These are phyloP conservation scores for Beauveria bassiana DNA, from an alignment of 2,329 filamentous ascomycete species.

Conservation along the genomic window DNA sequence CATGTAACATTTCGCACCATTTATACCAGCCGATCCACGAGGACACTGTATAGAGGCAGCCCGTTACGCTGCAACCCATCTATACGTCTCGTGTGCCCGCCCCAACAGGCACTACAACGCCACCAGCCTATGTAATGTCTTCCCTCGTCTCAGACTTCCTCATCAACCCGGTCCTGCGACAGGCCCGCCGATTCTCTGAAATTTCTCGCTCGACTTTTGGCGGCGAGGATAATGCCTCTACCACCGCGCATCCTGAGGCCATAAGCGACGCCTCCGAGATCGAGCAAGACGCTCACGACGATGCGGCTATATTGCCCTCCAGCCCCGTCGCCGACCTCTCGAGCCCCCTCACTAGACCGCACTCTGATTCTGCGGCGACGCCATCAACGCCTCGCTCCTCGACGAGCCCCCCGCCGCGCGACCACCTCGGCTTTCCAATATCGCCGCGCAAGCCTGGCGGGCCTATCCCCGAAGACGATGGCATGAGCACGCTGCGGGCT, in stretches of 20 bases:
- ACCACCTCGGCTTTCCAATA: slow-evolving; percentile 27
- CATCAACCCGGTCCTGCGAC: slow-evolving; percentile 58
- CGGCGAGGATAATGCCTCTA: slow-evolving; percentile 25
- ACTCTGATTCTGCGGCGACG: background rate
- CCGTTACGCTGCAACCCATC: background rate
- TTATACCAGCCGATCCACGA: background rate
- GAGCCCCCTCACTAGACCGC: background rate
- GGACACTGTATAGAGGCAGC: slow-evolving; percentile 1
- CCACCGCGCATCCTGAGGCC: slow-evolving; percentile 16
- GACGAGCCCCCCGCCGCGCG: slow-evolving; percentile 19
- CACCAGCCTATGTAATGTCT: slow-evolving; percentile 39
- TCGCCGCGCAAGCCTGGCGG: slow-evolving; percentile 22
- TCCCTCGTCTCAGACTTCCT: slow-evolving; percentile 57
- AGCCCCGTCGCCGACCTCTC: background rate
- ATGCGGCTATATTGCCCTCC: background rate
- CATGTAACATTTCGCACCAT: slow-evolving; percentile 1
- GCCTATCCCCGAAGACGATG: slow-evolving; percentile 68
- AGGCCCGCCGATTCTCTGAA: slow-evolving; percentile 56
- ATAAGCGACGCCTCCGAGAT: slow-evolving; percentile 21
- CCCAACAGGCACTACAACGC: background rate
- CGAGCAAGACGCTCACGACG: slow-evolving; percentile 1
- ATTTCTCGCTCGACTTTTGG: slow-evolving; percentile 33
- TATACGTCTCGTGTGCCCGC: background rate
- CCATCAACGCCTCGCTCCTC: slow-evolving; percentile 1
- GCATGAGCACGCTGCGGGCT: slow-evolving; percentile 59